phyloP scores from a whole-genome alignment of 2,329 filamentous ascomycete genomes.

The Calonectria multiphialidica region DNA sequence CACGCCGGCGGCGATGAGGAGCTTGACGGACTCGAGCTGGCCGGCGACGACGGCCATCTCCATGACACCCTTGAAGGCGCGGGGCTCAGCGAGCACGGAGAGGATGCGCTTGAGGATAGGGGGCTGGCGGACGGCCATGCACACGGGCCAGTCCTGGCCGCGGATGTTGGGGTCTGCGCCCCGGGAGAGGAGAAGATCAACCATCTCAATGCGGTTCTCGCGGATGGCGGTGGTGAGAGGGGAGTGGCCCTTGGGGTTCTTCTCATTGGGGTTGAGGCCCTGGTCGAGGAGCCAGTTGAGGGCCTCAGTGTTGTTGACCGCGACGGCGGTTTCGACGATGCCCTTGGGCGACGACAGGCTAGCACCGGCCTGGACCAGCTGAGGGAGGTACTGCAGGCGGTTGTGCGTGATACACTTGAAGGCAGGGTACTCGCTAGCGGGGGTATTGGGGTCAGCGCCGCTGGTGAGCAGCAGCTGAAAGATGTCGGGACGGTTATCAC shows the following conservation, averaged over 20 bases:
- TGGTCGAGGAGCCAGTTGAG: constrained; percentile 71
- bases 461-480: constrained; percentile 68
- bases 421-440: constrained; percentile 72
- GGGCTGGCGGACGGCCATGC: constrained; percentile 75
- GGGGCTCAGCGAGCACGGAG: constrained; percentile 66
- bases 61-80: constrained; percentile 74
- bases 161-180: constrained; percentile 73
- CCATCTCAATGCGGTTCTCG: constrained; percentile 68
- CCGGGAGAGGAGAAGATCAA: constrained; percentile 68
- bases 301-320: constrained; percentile 71
- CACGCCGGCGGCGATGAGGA: constrained; percentile 73
- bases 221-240: constrained; percentile 75
- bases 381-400: constrained; percentile 70
- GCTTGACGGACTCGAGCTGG: constrained; percentile 75
- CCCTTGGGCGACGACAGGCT: constrained; percentile 71
- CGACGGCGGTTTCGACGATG: constrained; percentile 74
- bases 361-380: constrained; percentile 70
- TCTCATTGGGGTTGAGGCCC: constrained; percentile 71
- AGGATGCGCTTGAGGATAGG: constrained; percentile 70
- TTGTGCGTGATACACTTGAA: constrained; percentile 79
- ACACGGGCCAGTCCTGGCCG: constrained; percentile 78
- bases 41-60: constrained; percentile 77
- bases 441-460: constrained; percentile 73
- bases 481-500: constrained; percentile 73
- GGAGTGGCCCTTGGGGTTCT: constrained; percentile 68